Evolutionary conservation across 176 grass and related monocot genomes (phyloP).

Genomic region (Puccinellia tenuiflora): DNA sequence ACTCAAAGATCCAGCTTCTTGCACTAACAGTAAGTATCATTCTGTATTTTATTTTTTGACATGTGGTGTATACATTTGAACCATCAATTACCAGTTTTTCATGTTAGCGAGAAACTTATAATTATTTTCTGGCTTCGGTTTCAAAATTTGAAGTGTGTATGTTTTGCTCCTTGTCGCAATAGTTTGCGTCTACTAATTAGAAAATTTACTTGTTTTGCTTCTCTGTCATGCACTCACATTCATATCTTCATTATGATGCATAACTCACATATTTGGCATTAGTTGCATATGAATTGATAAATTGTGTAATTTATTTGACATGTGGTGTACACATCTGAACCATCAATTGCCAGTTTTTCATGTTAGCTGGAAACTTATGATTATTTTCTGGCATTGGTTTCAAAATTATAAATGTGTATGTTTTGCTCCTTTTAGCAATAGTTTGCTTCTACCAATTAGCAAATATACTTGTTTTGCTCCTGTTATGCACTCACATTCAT

Average conservation of each 20-base stretch:
- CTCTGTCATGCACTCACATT: neutral
- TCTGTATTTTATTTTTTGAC: slow-evolving; percentile 12
- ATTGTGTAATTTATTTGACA: neutral
- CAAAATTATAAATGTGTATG: neutral
- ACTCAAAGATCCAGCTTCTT: slow-evolving; percentile 85
- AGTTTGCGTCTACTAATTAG: neutral
- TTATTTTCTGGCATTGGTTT: neutral
- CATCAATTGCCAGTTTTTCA: slow-evolving; percentile 9
- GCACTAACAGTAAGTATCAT: slow-evolving; percentile 57
- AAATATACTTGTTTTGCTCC: neutral
- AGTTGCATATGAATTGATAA: neutral
- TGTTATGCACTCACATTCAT: neutral
- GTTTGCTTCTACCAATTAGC: neutral
- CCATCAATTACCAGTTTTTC: neutral
- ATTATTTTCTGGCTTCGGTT: neutral
- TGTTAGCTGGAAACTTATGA: neutral
- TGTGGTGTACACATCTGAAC: neutral
- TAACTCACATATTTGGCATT: neutral
- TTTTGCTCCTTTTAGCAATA: neutral
- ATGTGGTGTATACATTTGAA: neutral
- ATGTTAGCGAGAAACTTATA: neutral
- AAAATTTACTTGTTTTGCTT: neutral
- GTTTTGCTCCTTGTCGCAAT: neutral
- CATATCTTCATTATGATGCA: neutral
- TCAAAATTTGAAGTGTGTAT: neutral